phyloP scores from a whole-genome alignment of 371 early-diverging fungal species.

The Actinomucor elegans region DNA sequence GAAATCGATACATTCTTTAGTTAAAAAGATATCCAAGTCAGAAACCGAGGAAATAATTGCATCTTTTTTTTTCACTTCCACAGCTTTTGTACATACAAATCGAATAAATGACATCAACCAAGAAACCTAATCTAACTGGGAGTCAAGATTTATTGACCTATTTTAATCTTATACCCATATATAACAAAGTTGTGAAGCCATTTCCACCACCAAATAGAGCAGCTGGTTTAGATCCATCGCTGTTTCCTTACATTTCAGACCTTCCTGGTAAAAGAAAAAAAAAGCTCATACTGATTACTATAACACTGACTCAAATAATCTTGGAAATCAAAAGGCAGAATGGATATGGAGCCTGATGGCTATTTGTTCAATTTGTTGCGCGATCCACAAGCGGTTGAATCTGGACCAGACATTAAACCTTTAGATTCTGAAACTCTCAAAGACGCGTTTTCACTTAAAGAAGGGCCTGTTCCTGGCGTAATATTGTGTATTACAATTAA shows the following conservation, averaged over 20 bases:
- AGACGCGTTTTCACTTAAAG: conserved; percentile 54
- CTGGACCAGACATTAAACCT: conserved; percentile 32
- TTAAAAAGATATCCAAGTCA: too few species aligned
- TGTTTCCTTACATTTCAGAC: conserved; percentile 51
- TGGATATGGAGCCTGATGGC: conserved; percentile 40
- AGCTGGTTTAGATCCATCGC: conserved; percentile 42
- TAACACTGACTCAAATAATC: too few species aligned
- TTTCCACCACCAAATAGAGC: conserved; percentile 43
- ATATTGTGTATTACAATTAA: conserved; percentile 3
- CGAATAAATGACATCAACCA: too few species aligned
- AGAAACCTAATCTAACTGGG: conserved; percentile 30
- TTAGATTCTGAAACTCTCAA: conserved; percentile 47
- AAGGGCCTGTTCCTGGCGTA: conserved; percentile 63
- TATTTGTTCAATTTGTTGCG: conserved; percentile 41
- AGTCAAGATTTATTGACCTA: conserved; percentile 58
- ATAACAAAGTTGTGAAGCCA: conserved; percentile 57
- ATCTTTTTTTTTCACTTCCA: too few species aligned
- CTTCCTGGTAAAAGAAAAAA: conserved; percentile 50
- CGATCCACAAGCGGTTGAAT: conserved; percentile 42
- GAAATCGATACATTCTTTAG: too few species aligned
- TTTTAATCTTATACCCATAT: conserved; percentile 56
- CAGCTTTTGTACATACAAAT: too few species aligned
- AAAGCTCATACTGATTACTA: background rate
- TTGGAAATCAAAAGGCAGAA: conserved; percentile 37
- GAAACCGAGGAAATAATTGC: too few species aligned